Conservation (phyloP, 768 basidiomycete genomes). For the Rhodotorula taiwanensis region DNA sequence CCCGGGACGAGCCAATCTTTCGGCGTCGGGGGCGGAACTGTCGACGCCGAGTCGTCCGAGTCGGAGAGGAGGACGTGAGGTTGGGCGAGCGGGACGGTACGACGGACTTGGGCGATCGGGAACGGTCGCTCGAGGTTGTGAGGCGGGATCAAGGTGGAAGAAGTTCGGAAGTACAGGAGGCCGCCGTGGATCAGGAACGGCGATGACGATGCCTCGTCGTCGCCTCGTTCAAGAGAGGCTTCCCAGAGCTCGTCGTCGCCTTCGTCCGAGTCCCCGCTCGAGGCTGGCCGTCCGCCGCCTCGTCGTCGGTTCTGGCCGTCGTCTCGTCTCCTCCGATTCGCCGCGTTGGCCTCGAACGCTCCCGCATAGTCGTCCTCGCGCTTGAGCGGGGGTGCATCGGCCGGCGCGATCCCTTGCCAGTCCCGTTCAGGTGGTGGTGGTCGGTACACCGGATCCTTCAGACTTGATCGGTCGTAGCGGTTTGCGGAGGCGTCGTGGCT, state of each 20-base stretch:
- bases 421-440: constrained; percentile 2
- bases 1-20: constrained; percentile 19
- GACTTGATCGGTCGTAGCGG: no score
- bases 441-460: constrained; percentile 19
- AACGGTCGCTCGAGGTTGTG: not conserved
- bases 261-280: constrained; percentile 5
- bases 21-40: constrained; percentile 3
- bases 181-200: constrained; percentile 15
- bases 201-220: not conserved
- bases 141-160: not conserved
- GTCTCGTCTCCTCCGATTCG: no score
- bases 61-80: not conserved
- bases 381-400: constrained; percentile 23
- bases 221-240: not conserved
- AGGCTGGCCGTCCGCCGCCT: no score
- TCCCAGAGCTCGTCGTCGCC: constrained; percentile 30
- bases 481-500: no score
- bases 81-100: not conserved
- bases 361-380: not conserved
- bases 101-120: not conserved
- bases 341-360: not conserved
- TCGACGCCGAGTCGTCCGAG: not conserved
- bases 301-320: no score
- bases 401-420: not conserved
- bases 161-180: constrained; percentile 18